Evolutionary conservation across 2,329 filamentous ascomycete species (phyloP).

Genomic region (Colletotrichum brevisporum): DNA sequence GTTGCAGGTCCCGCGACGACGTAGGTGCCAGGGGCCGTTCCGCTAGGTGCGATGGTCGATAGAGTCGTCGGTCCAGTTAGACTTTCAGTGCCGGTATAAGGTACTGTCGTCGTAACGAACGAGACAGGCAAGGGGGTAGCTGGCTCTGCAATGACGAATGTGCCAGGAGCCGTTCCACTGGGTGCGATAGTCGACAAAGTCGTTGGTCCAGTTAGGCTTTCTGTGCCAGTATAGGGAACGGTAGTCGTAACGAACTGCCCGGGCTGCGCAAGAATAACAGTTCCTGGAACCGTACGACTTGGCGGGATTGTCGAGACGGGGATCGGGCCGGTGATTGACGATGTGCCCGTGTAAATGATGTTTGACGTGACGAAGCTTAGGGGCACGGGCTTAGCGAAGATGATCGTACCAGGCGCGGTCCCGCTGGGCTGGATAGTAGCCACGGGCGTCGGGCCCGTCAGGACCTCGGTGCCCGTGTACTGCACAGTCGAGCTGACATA

Average conservation of each 20-base stretch:
- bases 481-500: constrained; percentile 12
- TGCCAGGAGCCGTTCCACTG: constrained; percentile 13
- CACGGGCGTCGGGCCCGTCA: constrained; percentile 1
- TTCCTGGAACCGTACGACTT: constrained; percentile 22
- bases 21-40: constrained; percentile 15
- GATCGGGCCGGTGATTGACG: constrained; percentile 2
- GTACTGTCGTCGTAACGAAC: constrained; percentile 12
- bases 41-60: constrained; percentile 8
- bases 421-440: constrained; percentile 22
- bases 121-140: not conserved
- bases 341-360: constrained; percentile 7
- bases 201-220: not conserved
- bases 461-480: not conserved
- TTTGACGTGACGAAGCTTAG: constrained; percentile 26
- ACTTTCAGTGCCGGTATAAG: not conserved
- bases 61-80: not conserved
- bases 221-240: not conserved
- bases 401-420: constrained; percentile 28
- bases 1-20: constrained; percentile 1
- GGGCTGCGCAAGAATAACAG: constrained; percentile 18
- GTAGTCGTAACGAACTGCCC: constrained; percentile 1
- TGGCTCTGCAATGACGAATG: constrained; percentile 9
- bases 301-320: constrained; percentile 28
- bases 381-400: constrained; percentile 21
- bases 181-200: constrained; percentile 9